Evolutionary conservation across 2,329 filamentous ascomycete genomes (phyloP).

Genomic region (Pseudocercospora macadamiae): DNA sequence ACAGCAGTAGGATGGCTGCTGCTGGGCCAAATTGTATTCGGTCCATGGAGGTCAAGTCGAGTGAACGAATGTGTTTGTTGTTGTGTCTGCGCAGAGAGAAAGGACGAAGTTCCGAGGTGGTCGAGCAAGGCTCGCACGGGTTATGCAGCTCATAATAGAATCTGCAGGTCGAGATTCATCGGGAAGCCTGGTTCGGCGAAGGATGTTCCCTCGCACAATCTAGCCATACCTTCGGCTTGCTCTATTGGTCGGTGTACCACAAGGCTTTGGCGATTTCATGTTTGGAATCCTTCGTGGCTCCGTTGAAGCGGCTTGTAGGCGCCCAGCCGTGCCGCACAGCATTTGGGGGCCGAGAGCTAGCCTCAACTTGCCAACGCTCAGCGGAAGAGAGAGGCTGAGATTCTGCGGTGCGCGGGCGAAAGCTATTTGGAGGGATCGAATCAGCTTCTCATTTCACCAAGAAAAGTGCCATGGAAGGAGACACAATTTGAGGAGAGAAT

Average conservation of each 20-base stretch:
- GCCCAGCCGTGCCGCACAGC: neutral
- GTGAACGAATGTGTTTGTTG: too few species aligned
- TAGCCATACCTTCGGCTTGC: neutral
- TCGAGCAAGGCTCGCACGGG: neutral
- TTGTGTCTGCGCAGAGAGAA: too few species aligned
- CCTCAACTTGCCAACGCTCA: neutral
- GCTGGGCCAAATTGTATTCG: neutral
- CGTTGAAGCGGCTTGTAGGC: neutral
- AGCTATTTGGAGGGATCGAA: too few species aligned
- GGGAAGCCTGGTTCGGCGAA: neutral
- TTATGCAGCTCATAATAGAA: neutral
- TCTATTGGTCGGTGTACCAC: neutral
- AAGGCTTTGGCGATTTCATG: neutral
- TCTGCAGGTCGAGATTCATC: neutral
- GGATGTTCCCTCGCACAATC: neutral
- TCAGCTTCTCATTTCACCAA: too few species aligned
- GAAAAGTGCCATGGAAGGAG: too few species aligned
- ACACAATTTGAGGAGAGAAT: too few species aligned
- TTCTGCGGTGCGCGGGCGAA: too few species aligned
- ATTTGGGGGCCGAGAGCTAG: neutral
- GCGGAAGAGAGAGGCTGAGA: too few species aligned
- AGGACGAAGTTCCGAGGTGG: neutral
- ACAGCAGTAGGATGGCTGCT: neutral
- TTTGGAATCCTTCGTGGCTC: neutral
- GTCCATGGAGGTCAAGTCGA: neutral